These are phyloP conservation scores for Sequoiadendron giganteum DNA, from an alignment of 75 land plant genomes.

Conservation along the genomic window DNA sequence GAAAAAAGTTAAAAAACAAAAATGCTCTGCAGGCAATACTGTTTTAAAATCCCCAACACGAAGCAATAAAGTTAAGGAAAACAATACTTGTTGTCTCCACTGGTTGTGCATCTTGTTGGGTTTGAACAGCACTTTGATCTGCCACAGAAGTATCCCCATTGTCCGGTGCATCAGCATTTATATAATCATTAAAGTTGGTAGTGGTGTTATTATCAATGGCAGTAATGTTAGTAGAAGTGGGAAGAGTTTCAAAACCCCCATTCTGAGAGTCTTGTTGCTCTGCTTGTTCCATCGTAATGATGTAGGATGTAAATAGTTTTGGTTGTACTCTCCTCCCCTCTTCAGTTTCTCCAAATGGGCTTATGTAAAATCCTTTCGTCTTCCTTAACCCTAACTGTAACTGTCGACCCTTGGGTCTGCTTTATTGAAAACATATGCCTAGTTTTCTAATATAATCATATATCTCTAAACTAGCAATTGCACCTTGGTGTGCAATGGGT, in stretches of 20 bases:
- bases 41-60: neutral
- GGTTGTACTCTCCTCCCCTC: neutral
- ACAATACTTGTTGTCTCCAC: neutral
- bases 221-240: neutral
- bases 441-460: too few relatives aligned
- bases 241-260: conserved; percentile 3
- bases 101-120: neutral
- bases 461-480: too few relatives aligned
- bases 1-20: too few relatives aligned
- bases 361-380: neutral
- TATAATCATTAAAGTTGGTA: neutral
- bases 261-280: neutral
- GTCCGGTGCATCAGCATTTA: neutral
- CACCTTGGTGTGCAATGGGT: too few relatives aligned
- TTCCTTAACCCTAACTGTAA: neutral
- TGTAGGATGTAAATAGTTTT: too few relatives aligned
- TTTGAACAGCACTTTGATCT: neutral
- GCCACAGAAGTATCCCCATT: neutral
- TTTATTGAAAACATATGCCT: too few relatives aligned
- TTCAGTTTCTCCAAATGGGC: neutral
- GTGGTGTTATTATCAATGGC: neutral
- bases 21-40: neutral
- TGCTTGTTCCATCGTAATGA: neutral
- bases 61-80: neutral
- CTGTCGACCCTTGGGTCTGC: too few relatives aligned